Percentiles rank a stretch among this genome's conserved stretches.
phyloP scores from a whole-genome alignment of 441 rosid genomes.

The Omphalea diandra region DNA sequence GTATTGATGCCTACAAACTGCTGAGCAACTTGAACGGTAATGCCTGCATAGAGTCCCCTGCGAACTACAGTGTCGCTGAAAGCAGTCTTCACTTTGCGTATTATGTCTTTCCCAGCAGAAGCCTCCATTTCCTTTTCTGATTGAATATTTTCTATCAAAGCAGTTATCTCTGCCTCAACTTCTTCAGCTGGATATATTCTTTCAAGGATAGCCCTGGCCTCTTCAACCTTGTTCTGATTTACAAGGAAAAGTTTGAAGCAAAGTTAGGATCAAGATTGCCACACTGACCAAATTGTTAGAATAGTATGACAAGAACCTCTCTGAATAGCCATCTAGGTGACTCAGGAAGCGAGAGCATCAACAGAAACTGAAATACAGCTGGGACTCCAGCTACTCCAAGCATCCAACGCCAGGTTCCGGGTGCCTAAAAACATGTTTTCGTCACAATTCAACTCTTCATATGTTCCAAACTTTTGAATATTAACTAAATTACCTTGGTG shows the following conservation, averaged over 20 bases:
- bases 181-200: too few species aligned
- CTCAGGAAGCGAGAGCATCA: slow-evolving; percentile 74
- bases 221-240: slow-evolving; percentile 43
- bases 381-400: slow-evolving; percentile 70
- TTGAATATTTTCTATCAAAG: slow-evolving; percentile 48
- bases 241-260: not conserved
- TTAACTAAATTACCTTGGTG: slow-evolving; percentile 50
- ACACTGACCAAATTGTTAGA: too few species aligned
- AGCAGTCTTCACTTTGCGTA: slow-evolving; percentile 53
- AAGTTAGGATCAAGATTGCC: too few species aligned
- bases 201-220: slow-evolving; percentile 56
- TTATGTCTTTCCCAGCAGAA: slow-evolving; percentile 39
- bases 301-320: slow-evolving; percentile 17
- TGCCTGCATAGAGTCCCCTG: too few species aligned
- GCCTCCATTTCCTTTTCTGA: slow-evolving; percentile 52
- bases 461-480: too few species aligned
- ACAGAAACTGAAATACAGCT: slow-evolving; percentile 54
- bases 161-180: slow-evolving; percentile 56
- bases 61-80: slow-evolving; percentile 45
- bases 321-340: slow-evolving; percentile 87
- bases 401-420: slow-evolving; percentile 85
- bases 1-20: too few species aligned
- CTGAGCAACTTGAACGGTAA: too few species aligned
- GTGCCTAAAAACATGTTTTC: slow-evolving; percentile 26
- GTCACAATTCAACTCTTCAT: too few species aligned